These are phyloP conservation scores for Tolypocladium ophioglossoides DNA, from an alignment of 2,329 filamentous ascomycete genomes.

Conservation along the genomic window DNA sequence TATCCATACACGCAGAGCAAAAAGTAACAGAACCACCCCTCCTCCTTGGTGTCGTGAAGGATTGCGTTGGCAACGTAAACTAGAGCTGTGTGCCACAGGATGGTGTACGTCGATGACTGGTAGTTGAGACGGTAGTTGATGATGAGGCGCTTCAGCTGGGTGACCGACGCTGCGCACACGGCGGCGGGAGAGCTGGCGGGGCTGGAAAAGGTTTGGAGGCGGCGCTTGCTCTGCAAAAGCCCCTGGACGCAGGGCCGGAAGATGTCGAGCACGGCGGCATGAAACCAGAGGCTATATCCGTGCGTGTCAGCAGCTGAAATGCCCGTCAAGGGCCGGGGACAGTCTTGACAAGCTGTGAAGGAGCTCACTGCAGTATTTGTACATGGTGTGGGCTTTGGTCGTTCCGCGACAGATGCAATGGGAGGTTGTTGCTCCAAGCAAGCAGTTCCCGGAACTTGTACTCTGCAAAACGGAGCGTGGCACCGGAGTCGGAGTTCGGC, in stretches of 20 bases:
- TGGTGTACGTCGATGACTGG: conserved; percentile 18
- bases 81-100: conserved; percentile 26
- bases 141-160: conserved; percentile 24
- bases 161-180: conserved; percentile 19
- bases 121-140: conserved; percentile 20
- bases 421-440: conserved; percentile 18
- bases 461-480: conserved; percentile 14
- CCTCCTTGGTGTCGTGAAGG: conserved; percentile 13
- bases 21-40: conserved; percentile 22
- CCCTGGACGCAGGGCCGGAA: conserved; percentile 14
- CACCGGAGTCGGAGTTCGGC: conserved; percentile 1
- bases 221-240: not conserved
- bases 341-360: not conserved
- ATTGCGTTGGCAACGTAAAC: conserved; percentile 25
- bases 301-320: not conserved
- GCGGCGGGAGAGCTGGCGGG: conserved; percentile 10
- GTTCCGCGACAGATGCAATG: conserved; percentile 8
- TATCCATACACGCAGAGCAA: conserved; percentile 24
- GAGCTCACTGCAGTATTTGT: conserved; percentile 8
- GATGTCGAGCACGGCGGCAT: conserved; percentile 10
- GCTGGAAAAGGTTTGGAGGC: conserved; percentile 15
- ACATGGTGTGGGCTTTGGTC: conserved; percentile 17
- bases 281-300: conserved; percentile 9
- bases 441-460: conserved; percentile 21
- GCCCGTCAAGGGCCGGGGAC: no score